These are phyloP conservation scores for Didymella pomorum DNA, from an alignment of 2,329 filamentous ascomycete species.

Conservation along the genomic window DNA sequence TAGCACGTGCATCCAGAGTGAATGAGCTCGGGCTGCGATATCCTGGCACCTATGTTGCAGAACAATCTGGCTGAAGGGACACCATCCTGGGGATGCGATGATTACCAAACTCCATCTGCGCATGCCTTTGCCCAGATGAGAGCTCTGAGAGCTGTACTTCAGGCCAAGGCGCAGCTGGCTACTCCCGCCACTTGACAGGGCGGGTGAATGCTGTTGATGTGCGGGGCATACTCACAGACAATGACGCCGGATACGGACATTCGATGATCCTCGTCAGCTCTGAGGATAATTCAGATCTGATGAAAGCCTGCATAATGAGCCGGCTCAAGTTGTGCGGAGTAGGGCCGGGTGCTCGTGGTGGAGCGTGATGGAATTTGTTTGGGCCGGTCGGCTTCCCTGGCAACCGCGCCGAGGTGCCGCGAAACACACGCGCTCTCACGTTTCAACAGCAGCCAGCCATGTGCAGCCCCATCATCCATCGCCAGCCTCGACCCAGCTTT, in stretches of 20 bases:
- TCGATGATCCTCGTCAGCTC: constrained; percentile 59
- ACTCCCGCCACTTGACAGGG: neutral
- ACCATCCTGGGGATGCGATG: too few relatives aligned
- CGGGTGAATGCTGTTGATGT: constrained; percentile 3
- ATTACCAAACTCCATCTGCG: neutral
- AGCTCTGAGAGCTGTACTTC: neutral
- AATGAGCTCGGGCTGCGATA: constrained; percentile 7
- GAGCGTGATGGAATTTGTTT: constrained; percentile 28
- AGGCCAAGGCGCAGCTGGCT: neutral
- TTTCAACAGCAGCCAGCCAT: neutral
- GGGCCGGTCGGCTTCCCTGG: constrained; percentile 23
- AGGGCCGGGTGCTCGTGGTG: constrained; percentile 21
- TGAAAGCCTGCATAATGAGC: constrained; percentile 28
- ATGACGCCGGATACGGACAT: constrained; percentile 59
- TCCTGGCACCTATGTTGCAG: neutral
- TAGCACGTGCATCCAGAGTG: constrained; percentile 30
- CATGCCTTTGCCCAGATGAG: neutral
- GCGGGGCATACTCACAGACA: constrained; percentile 54
- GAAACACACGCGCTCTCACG: constrained; percentile 18
- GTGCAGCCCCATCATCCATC: neutral
- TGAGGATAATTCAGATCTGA: constrained; percentile 39
- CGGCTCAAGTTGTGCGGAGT: constrained; percentile 15
- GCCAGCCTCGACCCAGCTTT: neutral
- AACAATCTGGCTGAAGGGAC: neutral
- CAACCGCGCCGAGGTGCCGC: constrained; percentile 24